Conservation (phyloP, 805 yeast genomes). For the Saccharomyces jurei region DNA sequence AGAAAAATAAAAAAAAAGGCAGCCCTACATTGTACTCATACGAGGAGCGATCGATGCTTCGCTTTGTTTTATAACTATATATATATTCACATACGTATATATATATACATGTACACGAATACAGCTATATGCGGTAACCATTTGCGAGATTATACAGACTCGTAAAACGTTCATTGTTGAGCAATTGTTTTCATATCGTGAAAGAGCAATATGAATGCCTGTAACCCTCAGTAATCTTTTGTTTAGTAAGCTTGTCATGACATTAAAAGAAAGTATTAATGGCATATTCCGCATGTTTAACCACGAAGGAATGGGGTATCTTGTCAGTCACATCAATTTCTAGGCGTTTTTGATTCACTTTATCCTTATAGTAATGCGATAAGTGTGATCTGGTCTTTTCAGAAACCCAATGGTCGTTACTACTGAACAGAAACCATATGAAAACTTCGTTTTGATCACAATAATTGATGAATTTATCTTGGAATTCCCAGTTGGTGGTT, state of each 20-base stretch:
- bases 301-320: conserved; percentile 55
- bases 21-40: background rate
- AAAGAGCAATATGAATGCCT: background rate
- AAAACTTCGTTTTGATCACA: conserved; percentile 17
- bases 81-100: background rate
- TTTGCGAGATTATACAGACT: background rate
- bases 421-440: conserved; percentile 53
- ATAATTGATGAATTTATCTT: conserved; percentile 39
- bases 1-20: background rate
- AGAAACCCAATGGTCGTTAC: conserved; percentile 60
- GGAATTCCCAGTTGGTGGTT: conserved; percentile 40
- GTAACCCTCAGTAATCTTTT: too few relatives aligned
- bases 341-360: conserved; percentile 15
- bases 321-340: conserved; percentile 28
- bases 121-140: background rate
- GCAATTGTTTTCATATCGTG: background rate
- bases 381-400: conserved; percentile 41
- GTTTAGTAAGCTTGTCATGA: background rate
- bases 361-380: conserved; percentile 31
- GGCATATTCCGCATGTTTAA: conserved; percentile 41
- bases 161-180: background rate
- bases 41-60: background rate
- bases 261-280: conserved; percentile 12
- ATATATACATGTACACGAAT: background rate
- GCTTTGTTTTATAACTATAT: background rate